Conservation (phyloP, 345 rosid species). For the Dovyalis caffra region DNA sequence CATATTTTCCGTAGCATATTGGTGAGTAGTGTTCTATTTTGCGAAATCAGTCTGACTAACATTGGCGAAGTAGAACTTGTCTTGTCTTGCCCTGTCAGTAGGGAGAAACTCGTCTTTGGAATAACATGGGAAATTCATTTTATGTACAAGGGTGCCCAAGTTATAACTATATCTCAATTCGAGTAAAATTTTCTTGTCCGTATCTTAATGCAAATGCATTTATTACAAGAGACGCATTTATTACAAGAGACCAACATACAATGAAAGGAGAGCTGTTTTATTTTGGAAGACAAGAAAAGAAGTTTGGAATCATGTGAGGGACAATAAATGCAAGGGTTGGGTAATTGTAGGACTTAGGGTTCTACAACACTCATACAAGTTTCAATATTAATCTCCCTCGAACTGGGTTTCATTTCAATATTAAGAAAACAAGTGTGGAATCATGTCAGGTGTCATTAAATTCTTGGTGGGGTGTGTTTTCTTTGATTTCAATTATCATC, state of each 20-base stretch:
- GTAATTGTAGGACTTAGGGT: conserved; percentile 30
- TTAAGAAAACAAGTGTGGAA: conserved; percentile 11
- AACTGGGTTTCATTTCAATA: conserved; percentile 16
- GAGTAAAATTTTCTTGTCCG: neutral
- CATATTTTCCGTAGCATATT: neutral
- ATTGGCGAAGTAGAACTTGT: neutral
- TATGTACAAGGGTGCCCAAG: neutral
- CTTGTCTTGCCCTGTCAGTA: neutral
- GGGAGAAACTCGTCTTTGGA: conserved; percentile 8
- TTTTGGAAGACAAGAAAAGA: conserved; percentile 30
- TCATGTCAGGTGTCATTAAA: conserved; percentile 46
- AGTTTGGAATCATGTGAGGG: conserved; percentile 47
- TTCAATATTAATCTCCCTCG: conserved; percentile 29
- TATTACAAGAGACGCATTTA: no score
- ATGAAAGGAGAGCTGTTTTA: conserved; percentile 41
- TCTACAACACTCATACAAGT: conserved; percentile 22
- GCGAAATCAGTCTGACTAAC: neutral
- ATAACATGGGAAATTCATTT: neutral
- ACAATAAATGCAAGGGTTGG: conserved; percentile 40
- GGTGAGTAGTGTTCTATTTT: neutral
- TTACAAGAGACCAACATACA: conserved; percentile 39
- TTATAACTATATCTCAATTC: no score
- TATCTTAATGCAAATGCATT: neutral
- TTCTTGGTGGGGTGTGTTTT: conserved; percentile 18
- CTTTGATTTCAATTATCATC: neutral